Conservation (phyloP, 2,329 filamentous ascomycete genomes). For the Verticillium albo-atrum region DNA sequence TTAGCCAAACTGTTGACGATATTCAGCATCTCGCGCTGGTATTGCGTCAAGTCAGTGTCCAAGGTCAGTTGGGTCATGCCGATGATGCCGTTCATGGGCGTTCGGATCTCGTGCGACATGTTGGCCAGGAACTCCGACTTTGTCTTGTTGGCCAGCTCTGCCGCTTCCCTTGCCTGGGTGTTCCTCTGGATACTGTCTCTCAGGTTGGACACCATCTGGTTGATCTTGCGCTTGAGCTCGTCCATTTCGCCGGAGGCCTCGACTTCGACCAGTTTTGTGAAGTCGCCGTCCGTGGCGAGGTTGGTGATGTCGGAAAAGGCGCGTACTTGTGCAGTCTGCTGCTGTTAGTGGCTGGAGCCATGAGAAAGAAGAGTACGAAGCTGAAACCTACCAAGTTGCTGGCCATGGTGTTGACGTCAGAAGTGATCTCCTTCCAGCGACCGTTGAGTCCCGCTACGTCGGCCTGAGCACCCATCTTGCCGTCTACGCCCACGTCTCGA, state of each 20-base stretch:
- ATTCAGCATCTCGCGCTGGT: constrained; percentile 97
- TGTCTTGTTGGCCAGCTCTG: constrained; percentile 94
- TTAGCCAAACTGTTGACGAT: constrained; percentile 97
- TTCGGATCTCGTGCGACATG: constrained; percentile 98
- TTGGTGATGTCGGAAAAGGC: constrained; percentile 99
- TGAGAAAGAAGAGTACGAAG: background rate
- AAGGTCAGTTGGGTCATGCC: constrained; percentile 96
- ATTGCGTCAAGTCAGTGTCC: constrained; percentile 90
- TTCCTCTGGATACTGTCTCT: constrained; percentile 96
- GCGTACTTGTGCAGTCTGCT: constrained; percentile 88
- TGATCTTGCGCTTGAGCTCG: constrained; percentile 97
- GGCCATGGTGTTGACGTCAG: constrained; percentile 92
- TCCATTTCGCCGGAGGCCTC: constrained; percentile 99
- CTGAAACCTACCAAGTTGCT: constrained; percentile 49
- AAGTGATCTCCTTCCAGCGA: constrained; percentile 97
- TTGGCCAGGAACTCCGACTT: constrained; percentile 98
- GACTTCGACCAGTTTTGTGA: constrained; percentile 93
- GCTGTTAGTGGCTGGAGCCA: constrained; percentile 25
- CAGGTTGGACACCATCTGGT: constrained; percentile 96
- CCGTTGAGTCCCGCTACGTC: constrained; percentile 90
- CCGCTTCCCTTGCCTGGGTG: constrained; percentile 90
- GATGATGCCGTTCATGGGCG: constrained; percentile 96
- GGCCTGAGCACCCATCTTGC: constrained; percentile 97
- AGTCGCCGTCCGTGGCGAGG: constrained; percentile 92
- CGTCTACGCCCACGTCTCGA: constrained; percentile 93